Percentiles rank a stretch among this genome's conserved stretches.
phyloP scores from a whole-genome alignment of 2,329 filamentous ascomycete genomes.

The Pseudogymnoascus sp. region DNA sequence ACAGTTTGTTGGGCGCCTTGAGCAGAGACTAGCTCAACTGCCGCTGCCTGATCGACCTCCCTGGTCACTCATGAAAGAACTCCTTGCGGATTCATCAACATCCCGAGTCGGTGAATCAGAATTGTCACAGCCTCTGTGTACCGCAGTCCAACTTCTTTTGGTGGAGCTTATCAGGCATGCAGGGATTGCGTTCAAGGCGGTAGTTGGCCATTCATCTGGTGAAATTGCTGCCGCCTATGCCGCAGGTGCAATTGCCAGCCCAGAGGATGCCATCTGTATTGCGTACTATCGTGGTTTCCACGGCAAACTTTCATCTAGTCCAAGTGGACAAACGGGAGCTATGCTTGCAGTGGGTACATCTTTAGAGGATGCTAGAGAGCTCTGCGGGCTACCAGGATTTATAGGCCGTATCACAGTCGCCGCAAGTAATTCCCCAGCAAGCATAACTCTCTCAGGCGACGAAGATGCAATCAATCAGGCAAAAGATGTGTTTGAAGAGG shows the following conservation, averaged over 20 bases:
- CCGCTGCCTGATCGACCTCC: not conserved
- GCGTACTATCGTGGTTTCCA: slow-evolving; percentile 36
- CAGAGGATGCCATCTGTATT: slow-evolving; percentile 32
- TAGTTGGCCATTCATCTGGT: slow-evolving; percentile 41
- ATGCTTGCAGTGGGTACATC: slow-evolving; percentile 47
- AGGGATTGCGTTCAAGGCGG: slow-evolving; percentile 32
- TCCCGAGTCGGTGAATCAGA: slow-evolving; percentile 39
- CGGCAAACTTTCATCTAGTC: slow-evolving; percentile 25
- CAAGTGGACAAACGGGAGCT: slow-evolving; percentile 30
- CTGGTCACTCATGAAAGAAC: not conserved
- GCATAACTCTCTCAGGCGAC: slow-evolving; percentile 23
- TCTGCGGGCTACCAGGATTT: not conserved
- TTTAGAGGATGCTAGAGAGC: slow-evolving; percentile 14
- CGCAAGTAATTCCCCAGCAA: slow-evolving; percentile 26
- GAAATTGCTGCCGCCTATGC: slow-evolving; percentile 43
- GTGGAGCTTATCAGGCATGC: slow-evolving; percentile 37
- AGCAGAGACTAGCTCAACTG: not conserved
- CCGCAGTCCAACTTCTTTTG: slow-evolving; percentile 41
- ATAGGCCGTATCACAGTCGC: slow-evolving; percentile 25
- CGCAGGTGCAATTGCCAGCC: slow-evolving; percentile 27
- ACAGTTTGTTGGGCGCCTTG: not conserved
- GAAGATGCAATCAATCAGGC: slow-evolving; percentile 12
- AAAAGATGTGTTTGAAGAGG: slow-evolving; percentile 13
- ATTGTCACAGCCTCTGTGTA: slow-evolving; percentile 36
- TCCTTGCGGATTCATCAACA: slow-evolving; percentile 14